Evolutionary conservation across 306 rosid genomes (phyloP).

Genomic region (Rosa lucieae): DNA sequence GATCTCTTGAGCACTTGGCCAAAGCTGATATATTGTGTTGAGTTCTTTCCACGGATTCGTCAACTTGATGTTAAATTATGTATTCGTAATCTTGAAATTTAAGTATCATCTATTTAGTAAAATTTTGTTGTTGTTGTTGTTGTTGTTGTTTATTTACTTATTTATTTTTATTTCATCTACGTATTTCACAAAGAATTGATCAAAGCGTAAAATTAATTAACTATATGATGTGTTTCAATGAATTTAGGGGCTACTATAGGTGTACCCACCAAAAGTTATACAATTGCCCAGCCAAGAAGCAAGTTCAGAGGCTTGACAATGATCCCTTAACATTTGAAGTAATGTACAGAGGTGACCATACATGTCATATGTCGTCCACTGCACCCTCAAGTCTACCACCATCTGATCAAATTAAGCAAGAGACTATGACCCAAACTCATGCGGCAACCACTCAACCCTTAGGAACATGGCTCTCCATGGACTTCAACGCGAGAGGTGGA

Average conservation of each 20-base stretch:
- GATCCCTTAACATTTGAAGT: conserved; percentile 52
- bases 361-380: conserved; percentile 67
- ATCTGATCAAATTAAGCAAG: conserved; percentile 21
- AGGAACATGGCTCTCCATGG: conserved; percentile 34
- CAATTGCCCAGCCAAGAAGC: conserved; percentile 70
- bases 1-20: not conserved
- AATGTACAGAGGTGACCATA: conserved; percentile 54
- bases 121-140: not conserved
- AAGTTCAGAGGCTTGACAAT: conserved; percentile 54
- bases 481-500: conserved; percentile 14
- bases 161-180: not conserved
- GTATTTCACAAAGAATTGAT: not conserved
- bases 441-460: not conserved
- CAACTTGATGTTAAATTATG: too few relatives aligned
- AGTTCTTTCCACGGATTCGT: too few relatives aligned
- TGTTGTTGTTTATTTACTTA: too few relatives aligned
- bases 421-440: conserved; percentile 10
- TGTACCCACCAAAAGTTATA: conserved; percentile 75
- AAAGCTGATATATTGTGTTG: too few relatives aligned
- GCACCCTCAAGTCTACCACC: conserved; percentile 53
- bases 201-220: not conserved
- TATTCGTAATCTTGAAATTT: too few relatives aligned
- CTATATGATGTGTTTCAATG: not conserved
- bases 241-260: conserved; percentile 55
- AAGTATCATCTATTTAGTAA: too few relatives aligned